These are phyloP conservation scores for Lactarius akahatsu DNA, from an alignment of 768 basidiomycete species.

Conservation along the genomic window DNA sequence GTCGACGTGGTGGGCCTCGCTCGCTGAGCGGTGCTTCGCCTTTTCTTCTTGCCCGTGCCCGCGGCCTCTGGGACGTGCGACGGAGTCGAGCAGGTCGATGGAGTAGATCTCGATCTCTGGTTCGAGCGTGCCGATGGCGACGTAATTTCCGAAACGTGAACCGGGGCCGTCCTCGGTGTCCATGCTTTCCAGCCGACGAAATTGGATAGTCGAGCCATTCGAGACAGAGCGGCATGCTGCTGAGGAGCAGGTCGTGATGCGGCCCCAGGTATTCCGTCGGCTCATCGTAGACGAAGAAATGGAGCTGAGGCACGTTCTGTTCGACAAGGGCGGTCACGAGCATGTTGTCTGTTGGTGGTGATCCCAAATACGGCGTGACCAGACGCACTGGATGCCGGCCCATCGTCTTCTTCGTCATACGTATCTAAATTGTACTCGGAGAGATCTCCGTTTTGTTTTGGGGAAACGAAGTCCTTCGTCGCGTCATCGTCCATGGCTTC, in stretches of 20 bases:
- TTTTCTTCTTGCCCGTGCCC: no score
- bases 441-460: no score
- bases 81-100: constrained; percentile 86
- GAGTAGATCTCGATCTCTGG: constrained; percentile 99
- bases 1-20: no score
- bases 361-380: no score
- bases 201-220: constrained; percentile 99
- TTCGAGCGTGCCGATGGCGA: constrained; percentile 95
- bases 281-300: constrained; percentile 96
- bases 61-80: constrained; percentile 34
- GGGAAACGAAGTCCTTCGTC: no score
- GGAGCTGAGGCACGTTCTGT: constrained; percentile 93
- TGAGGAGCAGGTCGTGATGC: constrained; percentile 97
- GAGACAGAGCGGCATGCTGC: constrained; percentile 95
- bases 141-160: constrained; percentile 71
- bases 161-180: constrained; percentile 28
- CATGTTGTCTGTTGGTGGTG: no score
- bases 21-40: no score
- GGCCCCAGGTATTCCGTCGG: constrained; percentile 83
- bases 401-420: no score
- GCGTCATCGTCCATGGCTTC: no score
- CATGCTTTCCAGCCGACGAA: constrained; percentile 39
- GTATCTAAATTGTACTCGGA: no score
- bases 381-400: no score
- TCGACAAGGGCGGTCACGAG: no score